Percentiles rank a stretch among this genome's conserved stretches.
Conservation (phyloP, 257 asterid genomes). For the Lycium ferocissimum region DNA sequence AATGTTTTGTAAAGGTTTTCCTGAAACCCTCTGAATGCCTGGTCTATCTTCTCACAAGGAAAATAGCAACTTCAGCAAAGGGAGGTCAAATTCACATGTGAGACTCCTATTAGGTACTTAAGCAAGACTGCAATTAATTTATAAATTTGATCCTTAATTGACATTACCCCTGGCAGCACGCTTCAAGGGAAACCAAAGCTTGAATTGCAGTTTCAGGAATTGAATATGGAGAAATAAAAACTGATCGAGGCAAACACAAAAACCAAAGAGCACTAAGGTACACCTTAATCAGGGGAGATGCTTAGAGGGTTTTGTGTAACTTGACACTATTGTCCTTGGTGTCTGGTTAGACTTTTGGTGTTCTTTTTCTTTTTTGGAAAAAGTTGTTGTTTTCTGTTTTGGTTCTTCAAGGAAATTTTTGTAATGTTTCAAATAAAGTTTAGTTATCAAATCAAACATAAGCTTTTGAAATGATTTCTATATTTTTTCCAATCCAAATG, state of each 20-base stretch:
- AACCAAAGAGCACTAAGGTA: slow-evolving; percentile 6
- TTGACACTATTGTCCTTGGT: neutral
- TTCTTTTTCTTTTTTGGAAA: neutral
- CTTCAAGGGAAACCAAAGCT: neutral
- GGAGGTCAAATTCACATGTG: neutral
- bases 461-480: too few relatives aligned
- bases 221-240: neutral
- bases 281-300: slow-evolving; percentile 9
- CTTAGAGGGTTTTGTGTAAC: slow-evolving; percentile 11
- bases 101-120: neutral
- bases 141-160: neutral
- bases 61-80: neutral
- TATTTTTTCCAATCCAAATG: too few relatives aligned
- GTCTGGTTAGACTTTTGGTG: neutral
- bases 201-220: neutral
- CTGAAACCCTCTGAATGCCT: neutral
- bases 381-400: neutral
- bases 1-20: neutral
- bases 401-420: slow-evolving; percentile 7
- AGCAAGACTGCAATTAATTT: neutral
- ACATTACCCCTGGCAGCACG: neutral
- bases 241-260: neutral
- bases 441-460: neutral
- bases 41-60: neutral
- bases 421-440: neutral